Percentiles rank a stretch among this genome's conserved stretches.
Evolutionary conservation across 495 filamentous ascomycete species (phyloP).

Genomic region (Talaromyces trachyspermus): DNA sequence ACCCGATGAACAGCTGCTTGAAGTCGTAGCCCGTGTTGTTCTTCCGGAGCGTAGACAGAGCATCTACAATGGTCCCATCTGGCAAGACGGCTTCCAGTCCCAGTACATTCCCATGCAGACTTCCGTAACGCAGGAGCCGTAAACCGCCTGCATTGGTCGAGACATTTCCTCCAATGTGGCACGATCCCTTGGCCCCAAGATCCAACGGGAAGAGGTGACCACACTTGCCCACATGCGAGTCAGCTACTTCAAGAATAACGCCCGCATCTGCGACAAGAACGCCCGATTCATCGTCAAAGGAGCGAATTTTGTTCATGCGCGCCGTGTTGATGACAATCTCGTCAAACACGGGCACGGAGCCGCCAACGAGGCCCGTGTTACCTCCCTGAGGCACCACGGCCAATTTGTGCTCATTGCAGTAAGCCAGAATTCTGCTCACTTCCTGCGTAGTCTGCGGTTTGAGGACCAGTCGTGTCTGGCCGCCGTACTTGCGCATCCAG

Average conservation of each 20-base stretch:
- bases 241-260: conserved; percentile 80
- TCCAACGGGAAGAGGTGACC: conserved; percentile 89
- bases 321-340: conserved; percentile 90
- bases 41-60: conserved; percentile 80
- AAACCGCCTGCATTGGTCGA: conserved; percentile 93
- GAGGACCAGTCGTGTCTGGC: conserved; percentile 77
- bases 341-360: conserved; percentile 92
- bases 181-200: conserved; percentile 93
- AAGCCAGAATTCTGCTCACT: conserved; percentile 78
- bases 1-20: conserved; percentile 95
- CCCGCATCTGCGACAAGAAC: conserved; percentile 85
- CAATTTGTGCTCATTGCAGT: conserved; percentile 85
- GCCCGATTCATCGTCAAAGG: conserved; percentile 89
- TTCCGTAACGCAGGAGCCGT: conserved; percentile 84
- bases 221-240: conserved; percentile 71
- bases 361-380: conserved; percentile 91
- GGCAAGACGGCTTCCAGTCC: conserved; percentile 90
- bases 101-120: conserved; percentile 84
- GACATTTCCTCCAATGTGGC: conserved; percentile 98
- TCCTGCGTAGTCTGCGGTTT: conserved; percentile 77
- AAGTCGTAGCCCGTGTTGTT: conserved; percentile 98
- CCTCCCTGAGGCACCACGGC: conserved; percentile 98
- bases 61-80: conserved; percentile 84
- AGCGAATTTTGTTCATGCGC: conserved; percentile 82
- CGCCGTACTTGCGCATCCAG: conserved; percentile 99